phyloP scores from a whole-genome alignment of 495 filamentous ascomycete species.

The Talaromyces borbonicus region DNA sequence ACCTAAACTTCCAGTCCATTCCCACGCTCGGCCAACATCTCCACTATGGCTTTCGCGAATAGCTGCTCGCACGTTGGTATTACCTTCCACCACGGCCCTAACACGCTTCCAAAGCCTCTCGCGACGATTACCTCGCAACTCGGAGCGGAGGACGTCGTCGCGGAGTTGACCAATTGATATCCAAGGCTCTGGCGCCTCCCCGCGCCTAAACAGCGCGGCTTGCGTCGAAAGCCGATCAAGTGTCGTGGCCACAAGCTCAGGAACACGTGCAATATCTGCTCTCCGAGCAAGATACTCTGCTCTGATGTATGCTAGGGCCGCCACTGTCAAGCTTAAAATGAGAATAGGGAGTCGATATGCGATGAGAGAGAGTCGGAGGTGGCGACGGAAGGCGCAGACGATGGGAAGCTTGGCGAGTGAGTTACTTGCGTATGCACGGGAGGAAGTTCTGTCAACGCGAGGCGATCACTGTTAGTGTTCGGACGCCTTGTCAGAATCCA shows the following conservation, averaged over 20 bases:
- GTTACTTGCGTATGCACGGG: conserved; percentile 51
- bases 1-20: conserved; percentile 73
- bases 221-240: conserved; percentile 74
- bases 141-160: conserved; percentile 79
- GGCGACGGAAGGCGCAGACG: conserved; percentile 78
- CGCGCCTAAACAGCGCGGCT: conserved; percentile 63
- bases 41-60: conserved; percentile 75
- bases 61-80: conserved; percentile 80
- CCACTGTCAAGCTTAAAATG: conserved; percentile 47
- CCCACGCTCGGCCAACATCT: conserved; percentile 84
- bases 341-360: conserved; percentile 91
- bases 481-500: conserved; percentile 39
- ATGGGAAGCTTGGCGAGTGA: conserved; percentile 85
- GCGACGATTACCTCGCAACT: conserved; percentile 63
- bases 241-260: conserved; percentile 68
- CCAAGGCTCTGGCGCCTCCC: conserved; percentile 57
- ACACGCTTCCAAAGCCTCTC: conserved; percentile 77
- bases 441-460: conserved; percentile 57
- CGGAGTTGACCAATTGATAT: conserved; percentile 80
- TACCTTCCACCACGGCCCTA: conserved; percentile 74
- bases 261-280: conserved; percentile 58
- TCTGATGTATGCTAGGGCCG: conserved; percentile 45
- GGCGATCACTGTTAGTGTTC: conserved; percentile 70
- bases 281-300: conserved; percentile 44
- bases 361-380: conserved; percentile 83